Base-by-base conservation (phyloP, 805 yeast species). In the Wickerhamiella brachini region DNA sequence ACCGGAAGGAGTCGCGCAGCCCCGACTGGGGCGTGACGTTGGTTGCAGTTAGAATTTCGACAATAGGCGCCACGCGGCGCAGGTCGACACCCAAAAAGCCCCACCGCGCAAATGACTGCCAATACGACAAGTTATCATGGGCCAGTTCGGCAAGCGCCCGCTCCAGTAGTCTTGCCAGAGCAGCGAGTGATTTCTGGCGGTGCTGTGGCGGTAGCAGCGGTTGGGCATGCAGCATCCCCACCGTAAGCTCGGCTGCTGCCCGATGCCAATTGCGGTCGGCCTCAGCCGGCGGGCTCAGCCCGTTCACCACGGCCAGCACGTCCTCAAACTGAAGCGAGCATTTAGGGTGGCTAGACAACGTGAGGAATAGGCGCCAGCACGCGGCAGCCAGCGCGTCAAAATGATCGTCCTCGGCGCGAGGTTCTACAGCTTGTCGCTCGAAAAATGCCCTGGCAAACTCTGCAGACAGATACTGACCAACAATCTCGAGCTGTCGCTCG, bases 71-170 rank as follows among this genome's bases (percentile, higher is more conserved):
- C 50, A 77, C 74, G 52, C 95, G 74, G 61, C 95, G 75, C 41
- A 54, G 51, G 43, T 65, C 73, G 39, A 79, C 70, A 57, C 77
- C 81, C 0, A 78, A 65, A 0, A 87, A 83, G 1, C 79, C 60
- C 84, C 87, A 83, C 82, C 86, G 81, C 3, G 82, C 71, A 48
- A 85, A 76, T 0, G 86, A 75, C 37, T 73, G 72, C 97, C 97
- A 93, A 42, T 84, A 78, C 18, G 73, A 76, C 39, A 74, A 66
- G 2, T 81, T 82, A 31, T 88, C 93, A 2, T 87, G 94, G 1
- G 85, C 76, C 51, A 90, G 65, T 45, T 81, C 85, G 34, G 72
- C 67, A 6, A 71, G 68, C 34, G 86, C 70, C 3, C 17, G 10
- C 7, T 21, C n/a, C 21, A 51, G 12, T 2, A 53, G 60, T 7